Percentiles rank a stretch among this genome's conserved stretches.
Conservation (phyloP, 331 rosid genomes). For the Prunus yedoensis region DNA sequence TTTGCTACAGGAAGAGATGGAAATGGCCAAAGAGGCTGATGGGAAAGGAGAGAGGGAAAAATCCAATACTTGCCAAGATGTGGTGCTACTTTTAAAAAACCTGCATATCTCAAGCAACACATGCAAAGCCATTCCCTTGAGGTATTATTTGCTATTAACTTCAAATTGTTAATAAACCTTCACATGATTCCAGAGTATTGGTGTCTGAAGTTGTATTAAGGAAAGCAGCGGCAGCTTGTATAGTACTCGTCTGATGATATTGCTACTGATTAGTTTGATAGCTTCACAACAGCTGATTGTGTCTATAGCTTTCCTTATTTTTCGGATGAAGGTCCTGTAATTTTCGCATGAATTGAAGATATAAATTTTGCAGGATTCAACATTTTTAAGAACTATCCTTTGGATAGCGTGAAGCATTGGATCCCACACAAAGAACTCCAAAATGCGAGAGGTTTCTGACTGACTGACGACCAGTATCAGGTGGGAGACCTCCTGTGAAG, state of each 20-base stretch:
- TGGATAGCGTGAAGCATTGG: conserved; percentile 90
- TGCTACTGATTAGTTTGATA: background rate
- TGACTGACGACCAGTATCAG: conserved; percentile 93
- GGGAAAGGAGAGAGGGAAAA: conserved; percentile 13
- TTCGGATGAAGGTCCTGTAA: background rate
- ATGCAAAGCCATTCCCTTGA: conserved; percentile 79
- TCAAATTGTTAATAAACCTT: background rate
- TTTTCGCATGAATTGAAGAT: conserved; percentile 31
- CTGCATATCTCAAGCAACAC: conserved; percentile 72
- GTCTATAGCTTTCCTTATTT: background rate
- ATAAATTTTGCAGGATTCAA: conserved; percentile 59
- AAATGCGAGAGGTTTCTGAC: conserved; percentile 77
- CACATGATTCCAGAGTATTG: background rate
- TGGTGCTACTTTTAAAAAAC: conserved; percentile 67
- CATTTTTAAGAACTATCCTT: conserved; percentile 28
- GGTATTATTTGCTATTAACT: conserved; percentile 38
- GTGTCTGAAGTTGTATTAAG: background rate
- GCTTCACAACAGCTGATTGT: background rate
- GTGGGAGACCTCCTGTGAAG: conserved; percentile 99
- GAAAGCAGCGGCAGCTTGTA: background rate
- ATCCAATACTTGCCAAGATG: conserved; percentile 58
- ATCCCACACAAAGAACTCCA: conserved; percentile 93
- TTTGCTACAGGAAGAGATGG: conserved; percentile 50
- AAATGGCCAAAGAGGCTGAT: conserved; percentile 23
- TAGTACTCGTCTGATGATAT: background rate